These are phyloP conservation scores for Aspergillus fijiensis DNA, from an alignment of 2,329 filamentous ascomycete genomes.

Conservation along the genomic window DNA sequence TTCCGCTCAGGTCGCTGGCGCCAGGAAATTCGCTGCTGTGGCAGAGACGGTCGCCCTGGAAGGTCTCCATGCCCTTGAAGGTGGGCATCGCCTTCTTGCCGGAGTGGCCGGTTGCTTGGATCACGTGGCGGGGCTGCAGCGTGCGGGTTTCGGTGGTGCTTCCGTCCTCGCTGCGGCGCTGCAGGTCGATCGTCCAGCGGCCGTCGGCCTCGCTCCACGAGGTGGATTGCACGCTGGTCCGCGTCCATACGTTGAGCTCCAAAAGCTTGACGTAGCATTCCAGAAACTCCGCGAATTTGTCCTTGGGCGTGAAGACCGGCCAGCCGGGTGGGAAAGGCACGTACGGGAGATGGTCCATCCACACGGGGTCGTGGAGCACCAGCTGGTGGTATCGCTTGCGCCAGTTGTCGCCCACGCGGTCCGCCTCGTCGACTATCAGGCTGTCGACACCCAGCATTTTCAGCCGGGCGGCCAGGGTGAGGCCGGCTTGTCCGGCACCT, in stretches of 20 bases:
- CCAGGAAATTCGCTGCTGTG: constrained; percentile 63
- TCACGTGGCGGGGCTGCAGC: constrained; percentile 61
- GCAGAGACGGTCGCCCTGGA: constrained; percentile 59
- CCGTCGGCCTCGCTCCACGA: constrained; percentile 53
- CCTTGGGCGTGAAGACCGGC: constrained; percentile 70
- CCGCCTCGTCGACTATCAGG: constrained; percentile 60
- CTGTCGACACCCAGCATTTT: constrained; percentile 58
- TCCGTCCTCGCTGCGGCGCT: constrained; percentile 42
- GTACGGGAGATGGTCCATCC: constrained; percentile 59
- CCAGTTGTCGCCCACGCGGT: constrained; percentile 64
- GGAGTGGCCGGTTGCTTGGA: constrained; percentile 68
- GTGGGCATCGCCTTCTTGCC: constrained; percentile 59
- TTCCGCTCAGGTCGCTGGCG: constrained; percentile 43
- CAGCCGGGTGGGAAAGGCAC: constrained; percentile 63
- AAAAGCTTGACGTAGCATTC: constrained; percentile 63
- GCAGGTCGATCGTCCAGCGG: constrained; percentile 57
- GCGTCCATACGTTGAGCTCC: constrained; percentile 68
- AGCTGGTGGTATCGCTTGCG: constrained; percentile 62
- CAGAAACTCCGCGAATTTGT: constrained; percentile 69
- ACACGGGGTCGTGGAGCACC: constrained; percentile 67
- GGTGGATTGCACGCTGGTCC: constrained; percentile 50
- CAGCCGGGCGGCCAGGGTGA: constrained; percentile 58
- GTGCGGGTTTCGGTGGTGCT: constrained; percentile 49
- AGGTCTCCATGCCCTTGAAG: constrained; percentile 53
- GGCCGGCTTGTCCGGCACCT: constrained; percentile 62